phyloP scores from a whole-genome alignment of 768 basidiomycete genomes.

The Phanerodontia chrysosporium region DNA sequence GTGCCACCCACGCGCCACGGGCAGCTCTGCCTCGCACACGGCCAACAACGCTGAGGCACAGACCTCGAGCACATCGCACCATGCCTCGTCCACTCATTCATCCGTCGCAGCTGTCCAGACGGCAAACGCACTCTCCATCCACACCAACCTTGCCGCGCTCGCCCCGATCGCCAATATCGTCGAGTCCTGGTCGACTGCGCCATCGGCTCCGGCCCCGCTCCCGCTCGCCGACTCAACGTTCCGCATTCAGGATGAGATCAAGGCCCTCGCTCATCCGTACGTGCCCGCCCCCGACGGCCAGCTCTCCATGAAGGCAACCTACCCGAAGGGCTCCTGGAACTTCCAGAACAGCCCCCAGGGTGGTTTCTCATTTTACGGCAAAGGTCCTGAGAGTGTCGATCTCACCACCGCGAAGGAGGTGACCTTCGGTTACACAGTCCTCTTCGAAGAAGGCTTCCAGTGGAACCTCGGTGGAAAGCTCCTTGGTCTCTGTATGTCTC shows the following conservation, averaged over 20 bases:
- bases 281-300: slow-evolving; percentile 47
- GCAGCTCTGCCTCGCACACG: neutral
- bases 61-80: neutral
- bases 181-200: slow-evolving; percentile 45
- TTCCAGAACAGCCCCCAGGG: slow-evolving; percentile 43
- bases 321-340: slow-evolving; percentile 52
- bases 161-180: slow-evolving; percentile 34
- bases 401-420: slow-evolving; percentile 57
- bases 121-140: neutral
- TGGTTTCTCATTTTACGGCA: slow-evolving; percentile 65
- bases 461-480: slow-evolving; percentile 65
- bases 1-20: slow-evolving; percentile 1
- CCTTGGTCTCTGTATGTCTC: slow-evolving; percentile 55
- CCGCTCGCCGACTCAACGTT: slow-evolving; percentile 44
- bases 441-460: slow-evolving; percentile 52
- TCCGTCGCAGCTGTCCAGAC: slow-evolving; percentile 4
- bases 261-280: slow-evolving; percentile 36
- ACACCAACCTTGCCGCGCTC: slow-evolving; percentile 28
- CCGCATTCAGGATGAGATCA: slow-evolving; percentile 36
- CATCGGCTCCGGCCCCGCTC: slow-evolving; percentile 30
- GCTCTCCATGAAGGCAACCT: slow-evolving; percentile 47
- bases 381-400: slow-evolving; percentile 45
- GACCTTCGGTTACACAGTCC: slow-evolving; percentile 54
- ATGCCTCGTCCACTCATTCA: slow-evolving; percentile 3
- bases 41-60: slow-evolving; percentile 1